A percentile compares a stretch with the other conserved stretches of the same genome.
phyloP scores from a whole-genome alignment of 257 asterid species.

The Cynanchum wilfordii region DNA sequence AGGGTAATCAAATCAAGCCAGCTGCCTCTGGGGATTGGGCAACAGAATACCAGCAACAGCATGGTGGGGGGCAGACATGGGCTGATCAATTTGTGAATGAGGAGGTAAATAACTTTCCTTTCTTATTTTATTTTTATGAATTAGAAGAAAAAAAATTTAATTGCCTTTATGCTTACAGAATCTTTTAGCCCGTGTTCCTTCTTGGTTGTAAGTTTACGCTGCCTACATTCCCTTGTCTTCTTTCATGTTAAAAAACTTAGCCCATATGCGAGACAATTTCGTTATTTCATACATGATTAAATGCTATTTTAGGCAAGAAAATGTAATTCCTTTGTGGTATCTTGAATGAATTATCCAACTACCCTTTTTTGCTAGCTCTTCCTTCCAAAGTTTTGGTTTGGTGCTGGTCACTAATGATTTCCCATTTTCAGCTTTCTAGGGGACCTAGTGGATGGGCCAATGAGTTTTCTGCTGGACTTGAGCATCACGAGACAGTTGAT shows the following conservation, averaged over 20 bases:
- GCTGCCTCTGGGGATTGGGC: slow-evolving; percentile 93
- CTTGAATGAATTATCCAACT: not conserved
- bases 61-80: slow-evolving; percentile 81
- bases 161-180: not conserved
- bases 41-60: slow-evolving; percentile 76
- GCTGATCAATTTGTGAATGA: slow-evolving; percentile 79
- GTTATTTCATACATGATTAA: not conserved
- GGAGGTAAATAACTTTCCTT: slow-evolving; percentile 50
- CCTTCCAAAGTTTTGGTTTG: not conserved
- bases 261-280: not conserved
- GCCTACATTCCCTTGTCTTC: not conserved
- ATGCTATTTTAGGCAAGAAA: not conserved
- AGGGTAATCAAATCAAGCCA: slow-evolving; percentile 87
- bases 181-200: not conserved
- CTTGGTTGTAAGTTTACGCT: not conserved
- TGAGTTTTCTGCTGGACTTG: slow-evolving; percentile 73
- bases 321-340: not conserved
- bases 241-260: not conserved
- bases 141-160: no score
- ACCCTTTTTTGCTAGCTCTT: not conserved
- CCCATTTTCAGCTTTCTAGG: slow-evolving; percentile 56
- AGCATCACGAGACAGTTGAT: slow-evolving; percentile 47
- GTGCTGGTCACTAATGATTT: slow-evolving; percentile 13
- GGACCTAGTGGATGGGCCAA: slow-evolving; percentile 84
- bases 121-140: not conserved